A percentile compares a stretch with the other conserved stretches of the same genome.
Conservation (phyloP, 75 land plant genomes). For the Sequoia sempervirens region DNA sequence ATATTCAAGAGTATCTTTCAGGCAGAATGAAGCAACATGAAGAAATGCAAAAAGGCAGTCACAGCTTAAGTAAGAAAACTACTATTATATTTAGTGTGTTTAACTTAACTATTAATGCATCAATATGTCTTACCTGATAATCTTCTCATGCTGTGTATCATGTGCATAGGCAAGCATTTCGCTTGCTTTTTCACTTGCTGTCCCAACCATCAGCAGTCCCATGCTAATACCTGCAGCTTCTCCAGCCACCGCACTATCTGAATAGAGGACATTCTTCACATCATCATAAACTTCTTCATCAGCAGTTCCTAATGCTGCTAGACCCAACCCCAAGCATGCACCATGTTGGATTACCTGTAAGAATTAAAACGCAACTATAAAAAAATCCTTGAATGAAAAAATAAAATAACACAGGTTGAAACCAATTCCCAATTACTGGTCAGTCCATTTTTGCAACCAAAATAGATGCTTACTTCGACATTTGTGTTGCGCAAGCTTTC, state of each 20-base stretch:
- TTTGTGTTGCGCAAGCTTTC: slow-evolving; percentile 40
- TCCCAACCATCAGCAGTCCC: slow-evolving; percentile 57
- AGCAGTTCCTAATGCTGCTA: slow-evolving; percentile 51
- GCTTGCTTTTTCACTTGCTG: slow-evolving; percentile 44
- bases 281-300: slow-evolving; percentile 54
- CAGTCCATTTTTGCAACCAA: not conserved
- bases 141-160: slow-evolving; percentile 57
- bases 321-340: slow-evolving; percentile 47
- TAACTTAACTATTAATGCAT: not conserved
- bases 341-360: slow-evolving; percentile 48
- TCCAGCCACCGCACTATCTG: slow-evolving; percentile 49
- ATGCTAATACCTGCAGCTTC: slow-evolving; percentile 53
- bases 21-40: not conserved
- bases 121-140: slow-evolving; percentile 25
- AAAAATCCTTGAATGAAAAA: not conserved
- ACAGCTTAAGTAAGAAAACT: not conserved
- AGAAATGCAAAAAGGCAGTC: not conserved
- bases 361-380: not conserved
- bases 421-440: too few species aligned
- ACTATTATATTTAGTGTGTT: not conserved
- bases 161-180: slow-evolving; percentile 56
- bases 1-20: not conserved
- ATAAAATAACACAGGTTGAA: not conserved
- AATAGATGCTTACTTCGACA: slow-evolving; percentile 26
- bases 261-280: slow-evolving; percentile 31